Evolutionary conservation across 495 filamentous ascomycete genomes (phyloP).

Genomic region (Tuber brumale): DNA sequence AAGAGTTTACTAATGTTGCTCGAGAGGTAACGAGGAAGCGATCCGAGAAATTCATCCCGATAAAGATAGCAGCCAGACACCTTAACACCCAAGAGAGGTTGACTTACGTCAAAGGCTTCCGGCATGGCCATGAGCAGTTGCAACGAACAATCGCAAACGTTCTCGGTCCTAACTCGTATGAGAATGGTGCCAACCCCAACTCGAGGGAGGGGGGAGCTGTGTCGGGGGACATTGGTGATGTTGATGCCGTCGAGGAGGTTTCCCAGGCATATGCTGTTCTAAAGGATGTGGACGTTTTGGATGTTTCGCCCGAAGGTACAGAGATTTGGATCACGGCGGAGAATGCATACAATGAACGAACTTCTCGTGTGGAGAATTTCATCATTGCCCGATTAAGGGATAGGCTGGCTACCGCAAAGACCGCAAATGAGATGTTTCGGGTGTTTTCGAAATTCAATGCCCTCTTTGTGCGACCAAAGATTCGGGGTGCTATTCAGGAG

Average conservation of each 20-base stretch:
- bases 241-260: slow-evolving; percentile 97
- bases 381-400: slow-evolving; percentile 94
- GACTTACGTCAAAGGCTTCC: slow-evolving; percentile 87
- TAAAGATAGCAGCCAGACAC: slow-evolving; percentile 84
- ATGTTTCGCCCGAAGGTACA: slow-evolving; percentile 82
- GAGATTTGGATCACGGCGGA: slow-evolving; percentile 86
- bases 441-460: slow-evolving; percentile 99
- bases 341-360: slow-evolving; percentile 91
- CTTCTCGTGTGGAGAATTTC: slow-evolving; percentile 92
- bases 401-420: slow-evolving; percentile 87
- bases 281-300: slow-evolving; percentile 88
- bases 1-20: slow-evolving; percentile 95
- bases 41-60: slow-evolving; percentile 95
- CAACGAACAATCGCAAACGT: slow-evolving; percentile 94
- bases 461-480: slow-evolving; percentile 93
- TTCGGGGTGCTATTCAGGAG: slow-evolving; percentile 91
- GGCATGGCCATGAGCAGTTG: slow-evolving; percentile 92
- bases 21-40: slow-evolving; percentile 84
- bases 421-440: slow-evolving; percentile 97
- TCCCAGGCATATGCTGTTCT: slow-evolving; percentile 85
- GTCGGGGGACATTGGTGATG: slow-evolving; percentile 90
- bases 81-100: slow-evolving; percentile 78
- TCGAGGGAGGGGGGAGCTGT: slow-evolving; percentile 56
- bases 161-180: slow-evolving; percentile 62
- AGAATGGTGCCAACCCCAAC: slow-evolving; percentile 49